A percentile compares a stretch with the other conserved stretches of the same genome.
phyloP scores from a whole-genome alignment of 2,329 filamentous ascomycete species.

The Paecilomyces sp. region DNA sequence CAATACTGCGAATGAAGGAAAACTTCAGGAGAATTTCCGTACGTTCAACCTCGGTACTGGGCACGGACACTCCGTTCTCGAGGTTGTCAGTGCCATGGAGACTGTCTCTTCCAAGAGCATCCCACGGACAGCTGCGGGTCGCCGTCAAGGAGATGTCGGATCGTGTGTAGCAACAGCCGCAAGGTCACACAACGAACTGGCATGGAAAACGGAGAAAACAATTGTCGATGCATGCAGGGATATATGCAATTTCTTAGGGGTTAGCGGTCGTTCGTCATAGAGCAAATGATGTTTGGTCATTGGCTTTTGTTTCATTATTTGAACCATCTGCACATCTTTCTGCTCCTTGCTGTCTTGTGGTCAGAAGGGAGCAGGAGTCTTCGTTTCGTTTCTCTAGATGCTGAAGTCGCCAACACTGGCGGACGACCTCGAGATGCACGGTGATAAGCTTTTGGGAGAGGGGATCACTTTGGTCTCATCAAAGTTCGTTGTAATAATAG shows the following conservation, averaged over 20 bases:
- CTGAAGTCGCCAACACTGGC: background rate
- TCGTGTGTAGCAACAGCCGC: slow-evolving; percentile 31
- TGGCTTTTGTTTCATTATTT: background rate
- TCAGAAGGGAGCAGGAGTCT: background rate
- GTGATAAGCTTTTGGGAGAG: background rate
- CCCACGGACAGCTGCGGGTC: slow-evolving; percentile 21
- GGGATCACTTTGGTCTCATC: background rate
- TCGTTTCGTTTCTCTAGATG: background rate
- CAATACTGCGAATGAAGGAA: slow-evolving; percentile 24
- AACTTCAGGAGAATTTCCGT: slow-evolving; percentile 32
- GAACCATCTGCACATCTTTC: background rate
- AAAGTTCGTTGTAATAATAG: background rate
- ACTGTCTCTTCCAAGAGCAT: slow-evolving; percentile 27
- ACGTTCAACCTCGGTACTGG: slow-evolving; percentile 36
- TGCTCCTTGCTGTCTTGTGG: background rate
- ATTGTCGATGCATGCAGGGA: slow-evolving; percentile 30
- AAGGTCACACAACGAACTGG: slow-evolving; percentile 48
- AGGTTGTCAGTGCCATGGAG: slow-evolving; percentile 33
- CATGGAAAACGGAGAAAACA: slow-evolving; percentile 32
- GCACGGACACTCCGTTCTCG: slow-evolving; percentile 29
- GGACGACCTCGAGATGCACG: background rate
- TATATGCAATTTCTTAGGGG: slow-evolving; percentile 29
- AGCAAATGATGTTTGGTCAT: background rate
- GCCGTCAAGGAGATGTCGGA: slow-evolving; percentile 32
- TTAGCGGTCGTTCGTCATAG: slow-evolving; percentile 20